Percentiles rank a stretch among this genome's conserved stretches.
Conservation (phyloP, 2,329 filamentous ascomycete genomes). For the Colletotrichum musicola region DNA sequence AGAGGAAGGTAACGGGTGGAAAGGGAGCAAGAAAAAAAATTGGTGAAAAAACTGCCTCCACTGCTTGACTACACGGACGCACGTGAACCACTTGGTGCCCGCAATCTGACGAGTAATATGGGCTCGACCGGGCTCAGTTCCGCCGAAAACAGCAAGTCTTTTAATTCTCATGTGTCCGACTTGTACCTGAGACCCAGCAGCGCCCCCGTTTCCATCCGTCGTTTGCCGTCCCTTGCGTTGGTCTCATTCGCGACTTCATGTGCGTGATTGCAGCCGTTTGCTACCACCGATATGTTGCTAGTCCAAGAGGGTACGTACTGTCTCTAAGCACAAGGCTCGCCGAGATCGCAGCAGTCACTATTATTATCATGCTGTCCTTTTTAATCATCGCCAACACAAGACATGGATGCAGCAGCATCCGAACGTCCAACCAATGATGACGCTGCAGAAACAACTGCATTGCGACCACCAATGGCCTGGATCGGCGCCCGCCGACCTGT, state of each 20-base stretch:
- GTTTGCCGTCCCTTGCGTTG: slow-evolving; percentile 25
- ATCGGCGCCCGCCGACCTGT: background rate
- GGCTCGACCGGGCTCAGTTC: slow-evolving; percentile 20
- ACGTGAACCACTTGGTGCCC: slow-evolving; percentile 24
- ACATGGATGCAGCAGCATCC: slow-evolving; percentile 22
- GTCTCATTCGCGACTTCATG: slow-evolving; percentile 13
- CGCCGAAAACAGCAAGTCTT: slow-evolving; percentile 30
- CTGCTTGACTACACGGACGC: slow-evolving; percentile 17
- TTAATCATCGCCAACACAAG: slow-evolving; percentile 1
- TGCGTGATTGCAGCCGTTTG: slow-evolving; percentile 19
- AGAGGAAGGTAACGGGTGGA: background rate
- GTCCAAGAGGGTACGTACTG: no score
- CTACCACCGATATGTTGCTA: background rate
- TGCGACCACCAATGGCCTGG: slow-evolving; percentile 6
- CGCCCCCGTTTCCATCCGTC: slow-evolving; percentile 29
- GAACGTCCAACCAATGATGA: slow-evolving; percentile 26
- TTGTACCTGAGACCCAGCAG: slow-evolving; percentile 19
- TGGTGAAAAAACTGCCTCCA: slow-evolving; percentile 4
- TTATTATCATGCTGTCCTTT: no score
- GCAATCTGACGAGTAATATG: slow-evolving; percentile 38
- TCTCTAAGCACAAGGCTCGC: no score
- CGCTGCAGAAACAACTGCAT: slow-evolving; percentile 23
- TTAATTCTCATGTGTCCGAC: slow-evolving; percentile 22
- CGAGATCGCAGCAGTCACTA: no score
- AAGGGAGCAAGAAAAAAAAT: background rate